Evolutionary conservation across 768 basidiomycete species (phyloP).

Genomic region (Suillus sp.): DNA sequence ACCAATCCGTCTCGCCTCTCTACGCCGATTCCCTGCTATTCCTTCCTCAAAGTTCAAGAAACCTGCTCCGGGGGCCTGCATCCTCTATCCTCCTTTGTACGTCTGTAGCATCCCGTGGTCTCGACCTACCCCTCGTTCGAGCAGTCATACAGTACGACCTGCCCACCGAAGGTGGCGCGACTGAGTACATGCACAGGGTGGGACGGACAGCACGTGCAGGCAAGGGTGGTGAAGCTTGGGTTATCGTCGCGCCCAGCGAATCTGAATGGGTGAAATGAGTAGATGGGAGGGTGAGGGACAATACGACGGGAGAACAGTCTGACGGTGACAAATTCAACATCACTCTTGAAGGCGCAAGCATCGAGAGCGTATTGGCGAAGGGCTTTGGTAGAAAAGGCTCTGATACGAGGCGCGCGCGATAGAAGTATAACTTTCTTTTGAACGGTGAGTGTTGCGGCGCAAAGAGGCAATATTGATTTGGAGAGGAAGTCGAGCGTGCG

Average conservation of each 20-base stretch:
- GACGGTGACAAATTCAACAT: constrained; percentile 39
- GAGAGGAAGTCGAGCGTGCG: constrained; percentile 7
- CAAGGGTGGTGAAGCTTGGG: constrained; percentile 94
- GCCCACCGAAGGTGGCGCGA: constrained; percentile 94
- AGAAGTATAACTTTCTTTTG: constrained; percentile 92
- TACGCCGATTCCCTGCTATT: constrained; percentile 69
- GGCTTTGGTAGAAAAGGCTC: constrained; percentile 85
- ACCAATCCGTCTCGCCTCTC: constrained; percentile 72
- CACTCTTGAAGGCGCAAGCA: constrained; percentile 56
- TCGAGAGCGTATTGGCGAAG: constrained; percentile 69
- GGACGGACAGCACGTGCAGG: constrained; percentile 97
- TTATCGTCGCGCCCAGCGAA: constrained; percentile 86
- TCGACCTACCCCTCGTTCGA: constrained; percentile 91
- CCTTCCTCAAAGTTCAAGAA: constrained; percentile 32
- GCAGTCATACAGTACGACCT: constrained; percentile 96
- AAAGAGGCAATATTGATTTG: constrained; percentile 55
- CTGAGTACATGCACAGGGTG: constrained; percentile 95
- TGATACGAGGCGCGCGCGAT: constrained; percentile 92
- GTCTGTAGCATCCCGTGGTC: constrained; percentile 96
- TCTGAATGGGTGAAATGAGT: constrained; percentile 90
- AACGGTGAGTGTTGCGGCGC: constrained; percentile 82
- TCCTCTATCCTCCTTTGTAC: constrained; percentile 90
- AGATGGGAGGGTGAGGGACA: constrained; percentile 74
- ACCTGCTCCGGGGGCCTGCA: constrained; percentile 32
- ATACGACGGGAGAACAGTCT: constrained; percentile 28